Conservation (phyloP, 768 basidiomycete genomes). For the button mushroom (Agaricus bisporus) region DNA sequence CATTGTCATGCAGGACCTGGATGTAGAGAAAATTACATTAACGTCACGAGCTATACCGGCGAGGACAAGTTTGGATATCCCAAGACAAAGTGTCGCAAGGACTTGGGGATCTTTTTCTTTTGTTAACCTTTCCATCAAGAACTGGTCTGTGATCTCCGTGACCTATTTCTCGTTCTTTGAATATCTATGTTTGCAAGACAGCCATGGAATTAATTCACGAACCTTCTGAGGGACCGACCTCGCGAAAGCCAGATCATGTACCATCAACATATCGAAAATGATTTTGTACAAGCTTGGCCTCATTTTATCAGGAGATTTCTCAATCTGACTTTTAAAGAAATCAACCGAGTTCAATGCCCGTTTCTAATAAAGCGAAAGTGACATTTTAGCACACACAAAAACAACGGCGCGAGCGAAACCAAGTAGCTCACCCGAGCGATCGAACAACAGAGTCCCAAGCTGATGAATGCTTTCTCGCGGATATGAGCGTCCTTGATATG, state of each 20-base stretch:
- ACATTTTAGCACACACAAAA: neutral
- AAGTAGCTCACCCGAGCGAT: slow-evolving; percentile 56
- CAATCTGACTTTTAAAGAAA: slow-evolving; percentile 79
- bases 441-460: slow-evolving; percentile 79
- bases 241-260: slow-evolving; percentile 76
- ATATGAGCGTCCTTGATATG: slow-evolving; percentile 80
- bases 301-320: slow-evolving; percentile 68
- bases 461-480: slow-evolving; percentile 74
- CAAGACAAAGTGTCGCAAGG: slow-evolving; percentile 74
- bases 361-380: slow-evolving; percentile 27
- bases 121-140: slow-evolving; percentile 41
- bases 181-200: neutral
- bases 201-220: neutral
- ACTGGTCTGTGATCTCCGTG: slow-evolving; percentile 32
- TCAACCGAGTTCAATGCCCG: slow-evolving; percentile 69
- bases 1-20: neutral
- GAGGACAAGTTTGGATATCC: slow-evolving; percentile 85
- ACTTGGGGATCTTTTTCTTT: slow-evolving; percentile 71
- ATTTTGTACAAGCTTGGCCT: slow-evolving; percentile 73
- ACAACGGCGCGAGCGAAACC: too few species aligned
- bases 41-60: slow-evolving; percentile 79
- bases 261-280: slow-evolving; percentile 85
- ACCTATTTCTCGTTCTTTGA: slow-evolving; percentile 20
- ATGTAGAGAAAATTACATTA: slow-evolving; percentile 36
- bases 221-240: slow-evolving; percentile 38